Conservation (phyloP, 1,284 basidiomycete genomes). For the Austroboletus olivaceoglutinosus region DNA sequence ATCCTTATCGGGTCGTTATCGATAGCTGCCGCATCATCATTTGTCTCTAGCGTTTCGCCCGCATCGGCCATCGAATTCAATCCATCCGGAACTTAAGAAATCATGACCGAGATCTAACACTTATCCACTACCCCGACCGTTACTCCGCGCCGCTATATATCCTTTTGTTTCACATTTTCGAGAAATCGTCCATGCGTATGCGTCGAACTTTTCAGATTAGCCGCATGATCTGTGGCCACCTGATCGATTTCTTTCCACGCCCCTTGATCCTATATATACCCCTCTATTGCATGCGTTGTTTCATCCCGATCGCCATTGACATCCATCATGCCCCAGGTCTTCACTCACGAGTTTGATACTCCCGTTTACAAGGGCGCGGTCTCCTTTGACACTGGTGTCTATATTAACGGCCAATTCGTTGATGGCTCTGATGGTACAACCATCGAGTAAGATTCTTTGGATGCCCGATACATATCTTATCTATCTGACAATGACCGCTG, state of each 20-base stretch:
- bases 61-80: no score
- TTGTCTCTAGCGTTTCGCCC: no score
- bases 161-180: no score
- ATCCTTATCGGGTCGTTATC: no score
- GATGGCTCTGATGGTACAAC: constrained; percentile 63
- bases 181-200: no score
- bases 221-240: no score
- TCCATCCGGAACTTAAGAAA: no score
- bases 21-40: no score
- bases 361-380: constrained; percentile 70
- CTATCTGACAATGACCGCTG: constrained; percentile 1
- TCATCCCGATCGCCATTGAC: background rate
- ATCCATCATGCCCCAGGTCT: constrained; percentile 42
- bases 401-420: constrained; percentile 80
- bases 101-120: no score
- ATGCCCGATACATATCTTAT: background rate
- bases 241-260: background rate
- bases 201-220: no score
- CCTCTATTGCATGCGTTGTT: background rate
- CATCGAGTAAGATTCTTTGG: constrained; percentile 56
- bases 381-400: constrained; percentile 71
- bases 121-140: no score
- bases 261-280: constrained; percentile 20
- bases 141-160: no score
- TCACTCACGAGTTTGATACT: constrained; percentile 63